A percentile compares a stretch with the other conserved stretches of the same genome.
These are phyloP conservation scores for Fusarium napiforme DNA, from an alignment of 2,329 filamentous ascomycete genomes.

Conservation along the genomic window DNA sequence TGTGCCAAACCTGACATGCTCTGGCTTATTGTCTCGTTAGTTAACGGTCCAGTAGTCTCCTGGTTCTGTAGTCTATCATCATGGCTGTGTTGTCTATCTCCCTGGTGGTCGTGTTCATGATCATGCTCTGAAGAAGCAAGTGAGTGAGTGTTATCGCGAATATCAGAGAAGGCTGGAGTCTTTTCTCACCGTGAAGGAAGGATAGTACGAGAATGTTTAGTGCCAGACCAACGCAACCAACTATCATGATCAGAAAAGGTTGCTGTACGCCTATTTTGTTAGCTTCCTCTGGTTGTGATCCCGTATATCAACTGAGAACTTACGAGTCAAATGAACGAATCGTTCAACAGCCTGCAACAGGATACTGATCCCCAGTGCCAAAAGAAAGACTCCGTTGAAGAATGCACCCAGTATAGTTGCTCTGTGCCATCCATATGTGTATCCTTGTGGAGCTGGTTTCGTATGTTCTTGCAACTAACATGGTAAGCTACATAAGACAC, in stretches of 20 bases:
- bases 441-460: conserved; percentile 60
- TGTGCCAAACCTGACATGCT: conserved; percentile 22
- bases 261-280: conserved; percentile 66
- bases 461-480: conserved; percentile 66
- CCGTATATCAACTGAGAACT: conserved; percentile 30
- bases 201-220: conserved; percentile 74
- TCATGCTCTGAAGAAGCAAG: conserved; percentile 44
- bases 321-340: conserved; percentile 68
- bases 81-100: conserved; percentile 25
- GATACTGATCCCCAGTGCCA: conserved; percentile 78
- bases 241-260: conserved; percentile 73
- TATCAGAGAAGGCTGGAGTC: not conserved
- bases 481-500: not conserved
- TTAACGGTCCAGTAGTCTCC: conserved; percentile 14
- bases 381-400: conserved; percentile 81
- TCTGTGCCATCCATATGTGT: conserved; percentile 79
- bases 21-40: conserved; percentile 14
- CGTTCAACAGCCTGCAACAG: conserved; percentile 78
- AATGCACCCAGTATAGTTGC: conserved; percentile 80
- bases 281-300: conserved; percentile 16
- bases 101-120: conserved; percentile 54
- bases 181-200: conserved; percentile 69
- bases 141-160: not conserved
- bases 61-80: conserved; percentile 3
- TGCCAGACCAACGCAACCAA: conserved; percentile 73